Base-by-base conservation (phyloP, 140 eudicot genomes). In the Flaveria floridana region DNA sequence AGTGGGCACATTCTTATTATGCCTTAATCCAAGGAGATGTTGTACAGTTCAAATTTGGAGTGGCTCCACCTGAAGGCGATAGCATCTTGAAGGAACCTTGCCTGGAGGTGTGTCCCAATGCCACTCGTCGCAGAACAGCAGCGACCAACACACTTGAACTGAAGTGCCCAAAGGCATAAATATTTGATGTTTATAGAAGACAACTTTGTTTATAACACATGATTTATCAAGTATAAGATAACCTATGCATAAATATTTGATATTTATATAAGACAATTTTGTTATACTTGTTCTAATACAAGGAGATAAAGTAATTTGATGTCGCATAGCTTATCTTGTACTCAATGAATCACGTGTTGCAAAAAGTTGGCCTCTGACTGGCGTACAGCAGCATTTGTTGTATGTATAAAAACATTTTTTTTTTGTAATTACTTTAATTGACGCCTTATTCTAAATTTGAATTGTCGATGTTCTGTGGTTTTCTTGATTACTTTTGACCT, bases 1-100 rank as follows among this genome's bases (percentile, higher is more conserved):
- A 1, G 41, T 34, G 41, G 41, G 0, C 18, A 18, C 6, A 12
- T 23, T 52, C 12, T 18, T 48, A 28, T 41, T n/a, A 1, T 55
- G 59, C 2, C 10, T 51, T 53, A 14, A 61, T 21, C 19, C 19
- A 15, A 69, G 51, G 44, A 37, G 51, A 18, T 8, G 14, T 51
- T 72, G 16, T 41, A 51, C 95, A 90, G 98, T 90, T 93, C 80
- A 94, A 88, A 65, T 94, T 90, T 57, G 99, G 97, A 72, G 68
- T 93, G 28, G 64, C 65, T 28, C 93, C 97, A 30, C 85, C 88
- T 0, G 86, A 93, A 76, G 85, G 86, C n/a, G 97, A 90, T 74
- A 48, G 53, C 80, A 73, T 78, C 46, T 86, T 94, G 41, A 90
- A 81, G 79, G 96, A 94, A 69, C 85, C 92, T 18, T 94, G 97